Percentiles rank a stretch among this genome's conserved stretches.
These are phyloP conservation scores for Trichomonas tenax DNA, from an alignment of 208 protist species.

Conservation along the genomic window DNA sequence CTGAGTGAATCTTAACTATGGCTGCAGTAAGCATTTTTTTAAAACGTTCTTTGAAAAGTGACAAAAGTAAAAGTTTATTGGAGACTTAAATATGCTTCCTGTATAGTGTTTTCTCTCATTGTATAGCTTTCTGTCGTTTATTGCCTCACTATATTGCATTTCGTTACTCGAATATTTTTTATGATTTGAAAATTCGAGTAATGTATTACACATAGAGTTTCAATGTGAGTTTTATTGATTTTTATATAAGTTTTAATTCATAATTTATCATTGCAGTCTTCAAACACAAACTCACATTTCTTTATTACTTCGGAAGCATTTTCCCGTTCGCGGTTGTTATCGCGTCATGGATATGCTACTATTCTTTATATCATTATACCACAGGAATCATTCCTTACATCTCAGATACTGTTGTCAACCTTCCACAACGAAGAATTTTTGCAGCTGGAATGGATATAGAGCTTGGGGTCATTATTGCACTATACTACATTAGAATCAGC, in stretches of 20 bases:
- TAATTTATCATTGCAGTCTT: too few species aligned
- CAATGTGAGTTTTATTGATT: too few species aligned
- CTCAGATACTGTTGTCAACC: background rate
- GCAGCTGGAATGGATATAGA: background rate
- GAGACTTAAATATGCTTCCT: too few species aligned
- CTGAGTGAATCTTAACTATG: conserved; percentile 7
- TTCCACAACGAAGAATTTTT: background rate
- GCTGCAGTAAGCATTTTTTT: background rate
- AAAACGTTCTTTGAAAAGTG: too few species aligned
- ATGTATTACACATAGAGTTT: too few species aligned
- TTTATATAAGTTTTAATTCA: too few species aligned
- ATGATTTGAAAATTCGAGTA: too few species aligned
- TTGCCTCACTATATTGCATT: too few species aligned
- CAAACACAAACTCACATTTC: background rate
- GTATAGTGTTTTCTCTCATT: too few species aligned
- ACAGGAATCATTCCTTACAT: background rate
- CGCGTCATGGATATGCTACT: background rate
- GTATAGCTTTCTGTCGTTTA: too few species aligned
- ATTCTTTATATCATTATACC: background rate
- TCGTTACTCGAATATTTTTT: too few species aligned
- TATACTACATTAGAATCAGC: background rate
- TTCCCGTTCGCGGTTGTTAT: background rate
- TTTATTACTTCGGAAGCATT: background rate
- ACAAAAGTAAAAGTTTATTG: too few species aligned
- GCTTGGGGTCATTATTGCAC: background rate